Evolutionary conservation across 352 stramenopile species (phyloP), one percentile per base, ranked within the genome.

Genomic region (Pythium phragmiticola): DNA sequence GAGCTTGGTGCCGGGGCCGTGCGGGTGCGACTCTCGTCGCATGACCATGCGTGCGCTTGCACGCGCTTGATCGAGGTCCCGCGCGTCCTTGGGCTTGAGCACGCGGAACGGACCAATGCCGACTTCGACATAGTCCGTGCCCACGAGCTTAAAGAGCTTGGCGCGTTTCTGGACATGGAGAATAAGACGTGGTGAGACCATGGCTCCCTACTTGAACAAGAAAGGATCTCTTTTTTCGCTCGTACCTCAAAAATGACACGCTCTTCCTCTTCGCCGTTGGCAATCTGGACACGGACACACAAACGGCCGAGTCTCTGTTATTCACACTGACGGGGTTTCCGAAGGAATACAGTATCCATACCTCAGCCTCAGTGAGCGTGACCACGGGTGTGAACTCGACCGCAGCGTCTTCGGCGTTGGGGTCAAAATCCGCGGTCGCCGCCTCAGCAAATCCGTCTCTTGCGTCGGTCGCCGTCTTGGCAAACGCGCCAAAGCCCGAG

Each of bases 101-200:
- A 93, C 65, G 30, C 84, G 74, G 69, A 91, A 66, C 37, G 84
- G 84, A 4, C 84, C 84, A 52, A 92, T 83, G 12, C 84, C 84
- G 9, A 93, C 84, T 66, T 93, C 84, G 45, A 74, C 65, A 65
- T 89, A 93, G 66, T 90, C 80, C 19, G 84, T 80, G 17, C 83
- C 79, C 17, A 88, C 77, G 54, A 93, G 70, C 57, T 91, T 91
- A 60, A 87, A 93, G 28, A 93, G 71, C 72, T 93, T 93, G 42
- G 77, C 71, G 14, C 84, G 84, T 87, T 89, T 87, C 80, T 92
- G 26, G 19, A 54, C 36, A 30, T 62, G 7, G 21, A 16, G 56
- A 19, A n/a, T 21, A 57, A 54, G 21, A 16, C n/a, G 43, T 68
- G 46, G 17, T 53, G 14, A 58, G 56, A 54, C 16, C 28, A 4